phyloP scores from a whole-genome alignment of 305 asterid species.

The Euphrasia arctica region DNA sequence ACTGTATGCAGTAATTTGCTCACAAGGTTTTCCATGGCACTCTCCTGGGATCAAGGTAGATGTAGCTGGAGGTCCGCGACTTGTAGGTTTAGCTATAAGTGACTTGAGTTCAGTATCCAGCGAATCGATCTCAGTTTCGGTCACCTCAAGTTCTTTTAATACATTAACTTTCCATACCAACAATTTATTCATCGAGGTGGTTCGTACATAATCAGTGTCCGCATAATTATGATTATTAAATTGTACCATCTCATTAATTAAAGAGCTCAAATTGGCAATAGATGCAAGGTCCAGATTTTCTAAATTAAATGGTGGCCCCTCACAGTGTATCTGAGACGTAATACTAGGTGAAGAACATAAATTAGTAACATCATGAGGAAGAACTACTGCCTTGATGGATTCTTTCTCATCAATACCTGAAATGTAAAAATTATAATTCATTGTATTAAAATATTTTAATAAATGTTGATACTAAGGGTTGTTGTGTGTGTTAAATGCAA shows the following conservation, averaged over 20 bases:
- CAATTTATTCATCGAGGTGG: conserved; percentile 68
- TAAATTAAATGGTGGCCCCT: conserved; percentile 60
- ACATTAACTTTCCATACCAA: conserved; percentile 63
- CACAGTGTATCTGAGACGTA: conserved; percentile 44
- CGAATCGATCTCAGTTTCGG: conserved; percentile 81
- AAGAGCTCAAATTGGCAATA: conserved; percentile 58
- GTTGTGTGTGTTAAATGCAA: too few relatives aligned
- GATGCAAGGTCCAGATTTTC: conserved; percentile 65
- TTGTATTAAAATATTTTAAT: neutral
- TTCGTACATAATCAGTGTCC: conserved; percentile 54
- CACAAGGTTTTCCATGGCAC: conserved; percentile 31
- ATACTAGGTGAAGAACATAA: conserved; percentile 49
- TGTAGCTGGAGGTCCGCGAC: conserved; percentile 36
- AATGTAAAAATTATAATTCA: conserved; percentile 19
- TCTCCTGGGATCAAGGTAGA: conserved; percentile 38
- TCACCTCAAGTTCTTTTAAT: conserved; percentile 72
- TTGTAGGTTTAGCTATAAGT: conserved; percentile 38
- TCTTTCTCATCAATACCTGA: conserved; percentile 82
- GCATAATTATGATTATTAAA: conserved; percentile 46
- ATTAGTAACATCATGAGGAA: conserved; percentile 44
- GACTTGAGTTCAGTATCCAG: conserved; percentile 81
- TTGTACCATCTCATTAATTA: conserved; percentile 62
- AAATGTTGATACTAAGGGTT: too few relatives aligned
- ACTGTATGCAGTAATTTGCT: conserved; percentile 39
- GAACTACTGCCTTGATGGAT: conserved; percentile 41